Evolutionary conservation across 331 rosid species (phyloP).

Genomic region (Phaseolus coccineus): DNA sequence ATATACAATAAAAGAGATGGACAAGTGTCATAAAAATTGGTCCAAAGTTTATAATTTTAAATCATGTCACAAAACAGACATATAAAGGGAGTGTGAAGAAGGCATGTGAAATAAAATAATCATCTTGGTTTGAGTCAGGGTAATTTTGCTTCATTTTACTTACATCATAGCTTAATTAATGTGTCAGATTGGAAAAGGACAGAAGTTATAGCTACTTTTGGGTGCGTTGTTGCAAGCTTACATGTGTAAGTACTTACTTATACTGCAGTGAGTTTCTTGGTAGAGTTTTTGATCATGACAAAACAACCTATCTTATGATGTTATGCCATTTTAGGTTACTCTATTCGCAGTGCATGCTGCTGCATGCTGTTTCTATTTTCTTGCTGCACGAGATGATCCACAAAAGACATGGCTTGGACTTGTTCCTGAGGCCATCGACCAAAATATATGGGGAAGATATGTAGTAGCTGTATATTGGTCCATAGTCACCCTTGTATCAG

Average conservation of each 20-base stretch:
- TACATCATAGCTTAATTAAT: neutral
- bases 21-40: neutral
- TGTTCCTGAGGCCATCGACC: neutral
- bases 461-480: slow-evolving; percentile 76
- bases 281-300: neutral
- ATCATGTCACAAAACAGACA: neutral
- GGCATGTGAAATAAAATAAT: neutral
- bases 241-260: slow-evolving; percentile 67
- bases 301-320: slow-evolving; percentile 25
- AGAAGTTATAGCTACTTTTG: slow-evolving; percentile 65
- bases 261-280: slow-evolving; percentile 5
- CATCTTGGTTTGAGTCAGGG: neutral
- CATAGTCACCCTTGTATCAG: slow-evolving; percentile 63
- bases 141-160: neutral
- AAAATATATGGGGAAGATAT: slow-evolving; percentile 48
- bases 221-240: slow-evolving; percentile 74
- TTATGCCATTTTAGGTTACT: slow-evolving; percentile 64
- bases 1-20: neutral
- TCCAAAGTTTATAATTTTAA: too few species aligned
- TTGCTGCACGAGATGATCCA: slow-evolving; percentile 46
- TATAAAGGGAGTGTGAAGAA: neutral
- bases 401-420: slow-evolving; percentile 63
- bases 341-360: slow-evolving; percentile 68
- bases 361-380: slow-evolving; percentile 69
- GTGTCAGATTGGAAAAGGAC: slow-evolving; percentile 82